phyloP scores from a whole-genome alignment of 2,329 filamentous ascomycete species.

The Aspergillus tanneri region DNA sequence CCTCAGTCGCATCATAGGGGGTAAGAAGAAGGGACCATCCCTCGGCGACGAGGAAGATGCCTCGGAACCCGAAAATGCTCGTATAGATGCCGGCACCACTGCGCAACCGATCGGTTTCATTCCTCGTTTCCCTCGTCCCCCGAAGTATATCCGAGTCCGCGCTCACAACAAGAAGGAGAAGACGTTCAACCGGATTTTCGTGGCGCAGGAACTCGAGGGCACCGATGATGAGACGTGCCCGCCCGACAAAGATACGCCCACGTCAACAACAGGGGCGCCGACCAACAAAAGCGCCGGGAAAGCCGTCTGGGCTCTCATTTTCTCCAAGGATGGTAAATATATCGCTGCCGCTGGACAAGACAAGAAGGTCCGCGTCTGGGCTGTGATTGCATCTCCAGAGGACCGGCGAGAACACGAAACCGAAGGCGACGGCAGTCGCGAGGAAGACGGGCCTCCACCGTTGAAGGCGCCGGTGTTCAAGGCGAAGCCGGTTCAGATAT shows the following conservation, averaged over 20 bases:
- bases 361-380: constrained; percentile 80
- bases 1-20: constrained; percentile 76
- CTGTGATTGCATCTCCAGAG: constrained; percentile 77
- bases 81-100: constrained; percentile 77
- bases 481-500: constrained; percentile 73
- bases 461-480: constrained; percentile 90
- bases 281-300: constrained; percentile 46
- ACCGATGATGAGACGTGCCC: constrained; percentile 43
- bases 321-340: constrained; percentile 87
- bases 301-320: constrained; percentile 89
- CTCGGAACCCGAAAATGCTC: constrained; percentile 67
- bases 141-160: constrained; percentile 84
- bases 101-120: constrained; percentile 78
- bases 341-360: constrained; percentile 92
- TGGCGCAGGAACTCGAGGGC: constrained; percentile 85
- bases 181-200: constrained; percentile 83
- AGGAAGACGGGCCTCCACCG: constrained; percentile 55
- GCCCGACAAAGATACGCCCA: constrained; percentile 32
- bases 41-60: constrained; percentile 58
- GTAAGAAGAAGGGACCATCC: constrained; percentile 66
- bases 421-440: constrained; percentile 59
- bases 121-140: constrained; percentile 82
- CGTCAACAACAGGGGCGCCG: constrained; percentile 21
- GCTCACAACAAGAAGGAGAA: constrained; percentile 75
- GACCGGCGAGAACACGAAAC: constrained; percentile 73